Conservation (phyloP, 176 grass and related monocot genomes). For the Carex kokanica region DNA sequence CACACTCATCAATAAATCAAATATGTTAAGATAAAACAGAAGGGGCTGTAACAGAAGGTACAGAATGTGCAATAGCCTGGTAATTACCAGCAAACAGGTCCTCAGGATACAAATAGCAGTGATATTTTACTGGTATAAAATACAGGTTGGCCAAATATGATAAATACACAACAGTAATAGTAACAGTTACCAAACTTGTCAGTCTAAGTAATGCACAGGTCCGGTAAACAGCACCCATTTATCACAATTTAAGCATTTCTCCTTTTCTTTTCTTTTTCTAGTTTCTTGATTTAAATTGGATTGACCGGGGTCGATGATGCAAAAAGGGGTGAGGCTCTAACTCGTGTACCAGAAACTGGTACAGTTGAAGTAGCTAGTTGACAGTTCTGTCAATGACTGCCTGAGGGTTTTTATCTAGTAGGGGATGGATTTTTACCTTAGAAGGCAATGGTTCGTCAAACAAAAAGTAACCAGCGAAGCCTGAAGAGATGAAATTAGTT, state of each 20-base stretch:
- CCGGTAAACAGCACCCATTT: neutral
- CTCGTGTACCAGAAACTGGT: too few relatives aligned
- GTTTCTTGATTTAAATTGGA: too few relatives aligned
- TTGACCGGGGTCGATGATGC: too few relatives aligned
- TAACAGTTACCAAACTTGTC: too few relatives aligned
- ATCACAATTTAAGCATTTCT: neutral
- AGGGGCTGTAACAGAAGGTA: neutral
- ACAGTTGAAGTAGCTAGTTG: too few relatives aligned
- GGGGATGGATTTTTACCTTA: conserved; percentile 34
- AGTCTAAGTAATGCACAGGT: neutral
- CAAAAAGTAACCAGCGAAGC: conserved; percentile 76
- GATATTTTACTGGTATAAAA: neutral
- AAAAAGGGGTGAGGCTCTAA: too few relatives aligned
- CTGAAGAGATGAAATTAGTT: conserved; percentile 42
- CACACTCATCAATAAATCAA: conserved; percentile 12
- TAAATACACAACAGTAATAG: neutral
- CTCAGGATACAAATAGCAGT: neutral
- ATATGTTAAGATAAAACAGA: neutral
- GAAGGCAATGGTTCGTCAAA: conserved; percentile 75
- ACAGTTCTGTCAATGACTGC: too few relatives aligned
- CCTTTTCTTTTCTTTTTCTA: neutral
- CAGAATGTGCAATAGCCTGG: neutral
- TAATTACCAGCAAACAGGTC: neutral
- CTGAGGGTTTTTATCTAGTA: too few relatives aligned
- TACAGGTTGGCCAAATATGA: neutral